Percentiles rank a stretch among this genome's conserved stretches.
phyloP scores from a whole-genome alignment of 2,329 filamentous ascomycete genomes.

The Laburnicola sp. region DNA sequence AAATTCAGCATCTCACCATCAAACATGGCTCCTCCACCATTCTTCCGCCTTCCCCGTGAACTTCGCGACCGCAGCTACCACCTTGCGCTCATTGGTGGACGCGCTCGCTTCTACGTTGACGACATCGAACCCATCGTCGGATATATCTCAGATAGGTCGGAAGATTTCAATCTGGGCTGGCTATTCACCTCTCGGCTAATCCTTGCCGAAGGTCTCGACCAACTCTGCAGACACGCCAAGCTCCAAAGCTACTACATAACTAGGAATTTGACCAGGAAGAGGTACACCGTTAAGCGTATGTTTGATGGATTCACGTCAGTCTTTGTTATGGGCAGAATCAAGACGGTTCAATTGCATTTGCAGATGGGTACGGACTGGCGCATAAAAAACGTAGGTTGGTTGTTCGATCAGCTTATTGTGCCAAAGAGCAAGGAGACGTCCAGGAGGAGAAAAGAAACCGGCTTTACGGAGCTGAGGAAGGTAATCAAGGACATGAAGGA shows the following conservation, averaged over 20 bases:
- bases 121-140: neutral
- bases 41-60: neutral
- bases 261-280: neutral
- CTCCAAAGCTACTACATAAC: neutral
- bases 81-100: conserved; percentile 3
- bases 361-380: neutral
- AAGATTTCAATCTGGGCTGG: conserved; percentile 5
- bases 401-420: neutral
- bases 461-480: neutral
- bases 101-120: neutral
- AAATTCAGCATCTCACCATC: too few relatives aligned
- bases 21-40: too few relatives aligned
- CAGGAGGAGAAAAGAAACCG: neutral
- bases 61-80: conserved; percentile 4
- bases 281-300: neutral
- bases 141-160: too few relatives aligned
- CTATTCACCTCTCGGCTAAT: neutral
- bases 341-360: neutral
- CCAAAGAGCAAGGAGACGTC: neutral
- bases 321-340: neutral
- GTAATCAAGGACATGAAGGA: neutral
- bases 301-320: conserved; percentile 1
- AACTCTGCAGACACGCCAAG: conserved; percentile 5
- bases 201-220: conserved; percentile 4
- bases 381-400: neutral